Evolutionary conservation across 208 protist genomes (phyloP), one percentile per base, ranked within the genome.

Genomic region (Trypanosoma theileri): DNA sequence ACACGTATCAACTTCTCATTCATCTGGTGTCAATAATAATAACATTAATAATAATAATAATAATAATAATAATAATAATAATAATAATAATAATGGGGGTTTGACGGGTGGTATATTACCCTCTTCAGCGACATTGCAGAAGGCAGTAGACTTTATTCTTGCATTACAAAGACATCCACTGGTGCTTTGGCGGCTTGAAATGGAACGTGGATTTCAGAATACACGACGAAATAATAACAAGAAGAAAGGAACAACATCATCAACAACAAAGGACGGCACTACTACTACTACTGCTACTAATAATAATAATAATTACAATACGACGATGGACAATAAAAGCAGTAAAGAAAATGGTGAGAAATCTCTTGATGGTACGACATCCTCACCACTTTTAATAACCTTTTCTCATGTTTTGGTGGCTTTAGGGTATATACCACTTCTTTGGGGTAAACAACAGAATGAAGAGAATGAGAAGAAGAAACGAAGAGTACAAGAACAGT

Each of bases 381-480:
- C 68, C 17, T 55, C 77, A 10, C 41, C 61, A 31, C 24, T 75
- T 44, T 55, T 89, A 40, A 57, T 89, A 41, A 72, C 71, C 11
- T 73, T 79, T 22, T 69, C 63, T 44, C 77, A 81, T 28, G 64
- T 83, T 28, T 41, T 86, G 59, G 71, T 73, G 19, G 71, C 77
- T 9, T 28, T 84, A 12, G 80, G 78, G 3, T 89, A 89, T 66
- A 61, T 76, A n/a, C 71, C 84, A 4, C 58, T 82, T 66, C 24
- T 76, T 14, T 57, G 22, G 22, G 31, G 40, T 24, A 21, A 59
- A 16, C 4, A 24, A 52, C 1, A 24, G 22, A 22, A 57, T n/a
- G 21, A 65, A 21, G 63, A 56, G 1, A 9, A 22, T 53, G 22
- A 26, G 3, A 40, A 3, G 0, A 56, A 51, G 0, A 46, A 21